Evolutionary conservation across 306 rosid genomes (phyloP).

Genomic region (cucumber (Cucumis sativus)): DNA sequence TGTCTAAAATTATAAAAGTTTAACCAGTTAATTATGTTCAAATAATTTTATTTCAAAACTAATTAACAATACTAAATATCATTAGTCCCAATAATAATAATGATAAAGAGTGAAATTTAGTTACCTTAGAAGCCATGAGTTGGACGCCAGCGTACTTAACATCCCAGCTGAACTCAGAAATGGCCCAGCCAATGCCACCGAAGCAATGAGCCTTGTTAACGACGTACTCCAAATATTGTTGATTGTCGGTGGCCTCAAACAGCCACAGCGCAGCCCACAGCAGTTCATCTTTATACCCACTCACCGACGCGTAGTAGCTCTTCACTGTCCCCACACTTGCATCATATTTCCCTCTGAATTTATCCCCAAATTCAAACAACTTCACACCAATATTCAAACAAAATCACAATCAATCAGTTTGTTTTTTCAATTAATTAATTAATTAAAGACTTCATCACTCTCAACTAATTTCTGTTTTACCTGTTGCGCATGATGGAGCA

Average conservation of each 20-base stretch:
- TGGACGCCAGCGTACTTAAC: slow-evolving; percentile 94
- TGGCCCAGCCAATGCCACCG: slow-evolving; percentile 97
- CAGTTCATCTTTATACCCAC: slow-evolving; percentile 90
- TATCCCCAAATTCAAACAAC: slow-evolving; percentile 91
- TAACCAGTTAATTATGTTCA: too few relatives aligned
- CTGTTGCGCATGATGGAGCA: slow-evolving; percentile 80
- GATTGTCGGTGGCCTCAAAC: slow-evolving; percentile 89
- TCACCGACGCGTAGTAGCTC: slow-evolving; percentile 98
- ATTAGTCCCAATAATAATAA: neutral
- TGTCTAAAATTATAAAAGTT: too few relatives aligned
- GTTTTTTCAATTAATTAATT: neutral
- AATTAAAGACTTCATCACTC: neutral
- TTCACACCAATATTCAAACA: slow-evolving; percentile 9
- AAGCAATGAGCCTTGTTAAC: slow-evolving; percentile 48
- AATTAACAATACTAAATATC: too few relatives aligned
- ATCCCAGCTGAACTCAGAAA: slow-evolving; percentile 94
- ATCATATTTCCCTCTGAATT: slow-evolving; percentile 75
- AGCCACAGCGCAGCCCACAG: slow-evolving; percentile 97
- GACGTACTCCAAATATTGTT: slow-evolving; percentile 41
- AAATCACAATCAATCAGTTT: neutral
- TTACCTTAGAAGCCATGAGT: slow-evolving; percentile 67
- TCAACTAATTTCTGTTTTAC: slow-evolving; percentile 21
- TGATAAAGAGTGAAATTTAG: neutral
- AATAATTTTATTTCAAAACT: too few relatives aligned
- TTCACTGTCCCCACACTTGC: slow-evolving; percentile 67